phyloP scores from a whole-genome alignment of 345 rosid species.

The Corchorus capsularis region DNA sequence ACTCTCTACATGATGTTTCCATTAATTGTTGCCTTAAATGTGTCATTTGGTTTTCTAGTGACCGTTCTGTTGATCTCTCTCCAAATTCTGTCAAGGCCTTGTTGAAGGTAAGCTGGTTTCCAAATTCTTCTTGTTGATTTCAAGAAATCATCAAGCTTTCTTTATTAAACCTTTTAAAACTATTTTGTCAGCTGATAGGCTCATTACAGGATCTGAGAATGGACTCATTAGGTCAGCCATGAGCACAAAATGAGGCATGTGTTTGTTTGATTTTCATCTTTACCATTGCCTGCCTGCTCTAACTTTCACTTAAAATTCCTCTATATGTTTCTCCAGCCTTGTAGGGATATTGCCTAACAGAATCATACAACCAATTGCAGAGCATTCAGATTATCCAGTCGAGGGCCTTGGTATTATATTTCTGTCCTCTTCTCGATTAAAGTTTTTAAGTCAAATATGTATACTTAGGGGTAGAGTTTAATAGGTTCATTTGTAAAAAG shows the following conservation, averaged over 20 bases:
- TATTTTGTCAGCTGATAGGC: constrained; percentile 70
- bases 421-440: constrained; percentile 5
- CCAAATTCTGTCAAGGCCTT: constrained; percentile 79
- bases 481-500: background rate
- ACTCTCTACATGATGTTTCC: constrained; percentile 8
- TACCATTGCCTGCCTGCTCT: constrained; percentile 2
- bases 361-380: constrained; percentile 90
- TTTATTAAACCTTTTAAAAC: constrained; percentile 10
- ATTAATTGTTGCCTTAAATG: constrained; percentile 17
- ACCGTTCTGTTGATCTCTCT: constrained; percentile 83
- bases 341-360: constrained; percentile 87
- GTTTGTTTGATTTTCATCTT: constrained; percentile 10
- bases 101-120: constrained; percentile 59
- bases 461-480: background rate
- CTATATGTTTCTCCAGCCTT: constrained; percentile 45
- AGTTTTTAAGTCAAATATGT: background rate
- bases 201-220: constrained; percentile 81
- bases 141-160: background rate
- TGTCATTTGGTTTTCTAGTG: constrained; percentile 52
- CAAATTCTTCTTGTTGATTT: constrained; percentile 13
- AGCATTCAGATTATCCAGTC: constrained; percentile 83
- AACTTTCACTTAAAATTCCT: constrained; percentile 6
- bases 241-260: background rate
- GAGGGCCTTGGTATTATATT: constrained; percentile 78
- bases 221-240: constrained; percentile 78